Evolutionary conservation across 2,329 filamentous ascomycete genomes (phyloP), one percentile per base, ranked within the genome.

Genomic region (Furcasterigmium furcatum): DNA sequence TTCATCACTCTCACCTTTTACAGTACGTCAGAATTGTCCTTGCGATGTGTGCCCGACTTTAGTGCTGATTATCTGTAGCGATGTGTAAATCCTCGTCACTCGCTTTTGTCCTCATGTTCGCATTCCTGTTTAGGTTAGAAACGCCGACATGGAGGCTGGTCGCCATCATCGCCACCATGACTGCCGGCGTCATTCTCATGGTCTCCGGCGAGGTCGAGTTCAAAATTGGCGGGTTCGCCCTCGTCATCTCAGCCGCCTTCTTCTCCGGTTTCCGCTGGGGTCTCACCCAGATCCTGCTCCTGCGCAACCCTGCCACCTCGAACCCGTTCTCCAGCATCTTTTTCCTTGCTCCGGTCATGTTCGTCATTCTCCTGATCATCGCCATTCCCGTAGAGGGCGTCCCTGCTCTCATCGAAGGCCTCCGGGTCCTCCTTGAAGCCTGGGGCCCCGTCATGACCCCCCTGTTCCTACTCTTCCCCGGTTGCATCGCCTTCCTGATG

Each of bases 31-130:
- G 24, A 14, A n/a, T 20, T 20, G 18, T 30, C 29, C 7, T 12
- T 12, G 12, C 12, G 7, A 12, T 21, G 32, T 12, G 2, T 30
- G 22, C n/a, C 22, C 38, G 25, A 27, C n/a, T 12, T 5, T 2
- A 16, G 7, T 27, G 13, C 34, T 49, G 20, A 36, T 43, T 5
- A 3, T 9, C 3, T 24, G 14, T 51, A 86, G 83, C 94, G 48
- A 97, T 99, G 94, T 97, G 94, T 71, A 99, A 99, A 77, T 97
- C 92, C 6, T 96, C 91, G 9, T 89, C 92, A 14, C 80, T 99
- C 19, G 91, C 89, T 38, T 99, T 97, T 62, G 94, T 99, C 45
- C 84, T 99, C 19, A 67, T 96, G 41, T 99, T 99, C 63, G 94
- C 94, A 51, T 96, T 99, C 61, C 64, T 95, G 40, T 97, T 99